These are phyloP conservation scores for Paramecium bursaria DNA, from an alignment of 73 alveolate genomes.

Conservation along the genomic window DNA sequence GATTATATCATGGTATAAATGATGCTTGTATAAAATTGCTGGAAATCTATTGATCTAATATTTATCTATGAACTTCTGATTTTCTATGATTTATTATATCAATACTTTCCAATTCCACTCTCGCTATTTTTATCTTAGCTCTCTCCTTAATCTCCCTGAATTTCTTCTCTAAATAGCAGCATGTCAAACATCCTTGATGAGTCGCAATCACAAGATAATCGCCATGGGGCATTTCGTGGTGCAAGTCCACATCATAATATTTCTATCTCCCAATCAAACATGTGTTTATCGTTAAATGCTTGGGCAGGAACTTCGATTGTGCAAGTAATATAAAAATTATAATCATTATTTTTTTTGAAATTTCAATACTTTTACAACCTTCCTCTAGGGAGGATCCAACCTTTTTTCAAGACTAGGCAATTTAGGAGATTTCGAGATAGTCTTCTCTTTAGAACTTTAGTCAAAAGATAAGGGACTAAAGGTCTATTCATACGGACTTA, in stretches of 20 bases:
- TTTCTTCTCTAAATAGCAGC: background rate
- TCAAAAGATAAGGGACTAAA: no score
- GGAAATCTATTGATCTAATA: background rate
- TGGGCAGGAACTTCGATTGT: background rate
- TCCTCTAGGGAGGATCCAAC: no score
- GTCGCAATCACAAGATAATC: background rate
- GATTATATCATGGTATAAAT: background rate
- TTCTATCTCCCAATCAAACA: no score
- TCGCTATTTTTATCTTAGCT: background rate
- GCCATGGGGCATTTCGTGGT: no score
- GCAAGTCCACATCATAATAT: no score
- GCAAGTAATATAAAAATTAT: background rate
- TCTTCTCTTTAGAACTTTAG: no score
- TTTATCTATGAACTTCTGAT: no score
- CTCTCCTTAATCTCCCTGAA: no score
- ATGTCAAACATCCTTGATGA: background rate
- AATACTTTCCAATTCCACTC: background rate
- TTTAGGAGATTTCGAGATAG: no score
- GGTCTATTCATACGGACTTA: no score
- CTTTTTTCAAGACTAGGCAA: no score
- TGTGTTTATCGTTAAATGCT: background rate
- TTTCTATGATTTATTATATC: background rate
- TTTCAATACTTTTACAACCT: constrained; percentile 8
- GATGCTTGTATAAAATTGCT: background rate
- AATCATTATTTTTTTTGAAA: no score